A percentile compares a stretch with the other conserved stretches of the same genome.
Conservation (phyloP, 805 yeast genomes). For the Starmerella lactis-condensi region DNA sequence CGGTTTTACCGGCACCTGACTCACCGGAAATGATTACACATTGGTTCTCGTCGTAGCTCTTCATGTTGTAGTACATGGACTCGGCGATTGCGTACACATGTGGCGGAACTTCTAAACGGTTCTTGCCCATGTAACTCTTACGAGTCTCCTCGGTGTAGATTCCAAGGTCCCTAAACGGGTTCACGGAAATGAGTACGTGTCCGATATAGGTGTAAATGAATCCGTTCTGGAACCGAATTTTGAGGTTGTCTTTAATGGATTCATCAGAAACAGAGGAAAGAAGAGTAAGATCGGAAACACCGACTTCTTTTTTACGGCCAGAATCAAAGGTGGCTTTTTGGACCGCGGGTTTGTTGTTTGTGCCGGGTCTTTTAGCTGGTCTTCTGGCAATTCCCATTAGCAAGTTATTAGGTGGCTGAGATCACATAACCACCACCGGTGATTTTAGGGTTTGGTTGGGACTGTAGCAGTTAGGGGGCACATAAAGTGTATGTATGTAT, state of each 20-base stretch:
- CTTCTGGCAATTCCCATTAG: slow-evolving; percentile 65
- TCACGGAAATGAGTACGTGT: slow-evolving; percentile 84
- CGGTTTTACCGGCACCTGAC: slow-evolving; percentile 96
- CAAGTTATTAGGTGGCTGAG: slow-evolving; percentile 4
- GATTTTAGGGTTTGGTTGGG: no score
- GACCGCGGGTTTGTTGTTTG: slow-evolving; percentile 40
- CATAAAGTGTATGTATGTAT: no score
- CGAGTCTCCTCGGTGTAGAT: slow-evolving; percentile 71
- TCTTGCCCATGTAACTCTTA: slow-evolving; percentile 68
- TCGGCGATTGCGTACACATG: slow-evolving; percentile 98
- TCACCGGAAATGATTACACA: slow-evolving; percentile 97
- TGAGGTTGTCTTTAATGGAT: slow-evolving; percentile 75
- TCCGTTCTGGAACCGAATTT: slow-evolving; percentile 75
- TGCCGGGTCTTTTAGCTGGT: slow-evolving; percentile 42
- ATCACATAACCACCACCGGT: no score
- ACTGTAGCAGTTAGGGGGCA: no score
- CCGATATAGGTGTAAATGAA: slow-evolving; percentile 86
- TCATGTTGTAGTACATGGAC: slow-evolving; percentile 85
- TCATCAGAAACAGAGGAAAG: slow-evolving; percentile 79
- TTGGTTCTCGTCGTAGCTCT: slow-evolving; percentile 82
- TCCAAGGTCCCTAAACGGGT: slow-evolving; percentile 91
- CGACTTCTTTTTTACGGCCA: slow-evolving; percentile 87
- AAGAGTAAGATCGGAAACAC: slow-evolving; percentile 84
- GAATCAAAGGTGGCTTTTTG: slow-evolving; percentile 83
- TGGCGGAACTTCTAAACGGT: slow-evolving; percentile 90